Conservation (phyloP, 768 basidiomycete species). For the Podaxis rugospora region DNA sequence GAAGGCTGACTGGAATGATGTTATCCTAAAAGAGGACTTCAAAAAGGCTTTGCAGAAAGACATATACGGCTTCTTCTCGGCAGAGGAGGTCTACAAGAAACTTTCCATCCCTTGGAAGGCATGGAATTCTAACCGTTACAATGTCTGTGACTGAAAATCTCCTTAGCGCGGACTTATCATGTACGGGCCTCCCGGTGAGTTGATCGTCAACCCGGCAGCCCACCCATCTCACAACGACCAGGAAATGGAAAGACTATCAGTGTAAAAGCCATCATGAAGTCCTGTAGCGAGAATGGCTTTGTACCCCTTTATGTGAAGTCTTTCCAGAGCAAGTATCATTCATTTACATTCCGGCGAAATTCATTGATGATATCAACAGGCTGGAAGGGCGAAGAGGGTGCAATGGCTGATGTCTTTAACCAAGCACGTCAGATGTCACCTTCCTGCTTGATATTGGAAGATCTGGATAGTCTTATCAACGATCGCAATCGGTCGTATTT, state of each 20-base stretch:
- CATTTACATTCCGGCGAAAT: background rate
- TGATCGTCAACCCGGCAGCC: background rate
- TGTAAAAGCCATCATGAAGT: conserved; percentile 79
- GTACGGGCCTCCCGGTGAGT: conserved; percentile 71
- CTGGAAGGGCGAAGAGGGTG: conserved; percentile 56
- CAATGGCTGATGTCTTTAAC: conserved; percentile 64
- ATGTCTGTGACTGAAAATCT: background rate
- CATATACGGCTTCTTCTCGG: conserved; percentile 75
- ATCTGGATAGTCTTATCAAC: conserved; percentile 75
- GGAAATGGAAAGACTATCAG: conserved; percentile 87
- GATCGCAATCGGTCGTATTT: conserved; percentile 80
- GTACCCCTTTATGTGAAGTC: conserved; percentile 79
- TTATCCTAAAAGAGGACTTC: conserved; percentile 66
- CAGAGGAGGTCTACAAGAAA: conserved; percentile 67
- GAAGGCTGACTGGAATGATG: conserved; percentile 68
- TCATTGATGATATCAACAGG: conserved; percentile 27
- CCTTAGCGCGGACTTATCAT: conserved; percentile 75
- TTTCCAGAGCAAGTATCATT: conserved; percentile 51
- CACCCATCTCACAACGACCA: conserved; percentile 15
- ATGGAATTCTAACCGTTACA: background rate
- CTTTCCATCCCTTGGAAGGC: conserved; percentile 85
- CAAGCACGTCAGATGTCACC: conserved; percentile 71
- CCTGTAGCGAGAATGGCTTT: conserved; percentile 56
- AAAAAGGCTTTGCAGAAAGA: conserved; percentile 71
- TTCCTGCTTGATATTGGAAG: conserved; percentile 57